A percentile compares a stretch with the other conserved stretches of the same genome.
These are phyloP conservation scores for Paracorniculantispora psalliotae DNA, from an alignment of 2,329 filamentous ascomycete species.

Conservation along the genomic window DNA sequence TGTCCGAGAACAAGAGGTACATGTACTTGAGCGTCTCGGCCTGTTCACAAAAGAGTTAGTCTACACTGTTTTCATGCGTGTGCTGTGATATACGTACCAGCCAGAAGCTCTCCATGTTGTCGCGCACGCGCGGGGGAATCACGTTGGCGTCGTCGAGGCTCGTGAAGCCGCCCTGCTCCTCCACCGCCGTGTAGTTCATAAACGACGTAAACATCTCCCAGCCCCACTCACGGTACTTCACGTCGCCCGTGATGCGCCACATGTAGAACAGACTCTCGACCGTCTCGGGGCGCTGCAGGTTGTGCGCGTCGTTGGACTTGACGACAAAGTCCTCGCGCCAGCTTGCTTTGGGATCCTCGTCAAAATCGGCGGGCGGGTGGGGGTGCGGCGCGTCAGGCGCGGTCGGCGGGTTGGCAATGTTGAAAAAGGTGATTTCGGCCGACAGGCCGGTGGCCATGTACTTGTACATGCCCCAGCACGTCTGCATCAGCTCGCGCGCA, in stretches of 20 bases:
- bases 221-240: slow-evolving; percentile 88
- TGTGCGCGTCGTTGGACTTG: slow-evolving; percentile 79
- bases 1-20: slow-evolving; percentile 85
- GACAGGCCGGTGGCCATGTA: slow-evolving; percentile 87
- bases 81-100: slow-evolving; percentile 53
- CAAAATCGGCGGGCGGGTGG: slow-evolving; percentile 46
- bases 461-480: slow-evolving; percentile 97
- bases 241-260: slow-evolving; percentile 94
- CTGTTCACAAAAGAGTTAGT: slow-evolving; percentile 36
- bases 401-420: slow-evolving; percentile 63
- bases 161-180: slow-evolving; percentile 75
- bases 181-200: slow-evolving; percentile 75
- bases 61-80: background rate
- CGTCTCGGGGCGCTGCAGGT: slow-evolving; percentile 91
- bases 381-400: slow-evolving; percentile 48
- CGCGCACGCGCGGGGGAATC: slow-evolving; percentile 63
- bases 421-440: slow-evolving; percentile 89
- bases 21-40: slow-evolving; percentile 98
- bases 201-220: slow-evolving; percentile 98
- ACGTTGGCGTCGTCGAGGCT: slow-evolving; percentile 70
- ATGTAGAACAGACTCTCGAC: slow-evolving; percentile 97
- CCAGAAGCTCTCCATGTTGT: slow-evolving; percentile 99
- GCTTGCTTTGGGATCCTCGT: slow-evolving; percentile 46
- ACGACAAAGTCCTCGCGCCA: slow-evolving; percentile 80
- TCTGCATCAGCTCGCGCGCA: slow-evolving; percentile 87